Evolutionary conservation across 1,284 basidiomycete genomes (phyloP).

Genomic region (Thecaphora thlaspeos): DNA sequence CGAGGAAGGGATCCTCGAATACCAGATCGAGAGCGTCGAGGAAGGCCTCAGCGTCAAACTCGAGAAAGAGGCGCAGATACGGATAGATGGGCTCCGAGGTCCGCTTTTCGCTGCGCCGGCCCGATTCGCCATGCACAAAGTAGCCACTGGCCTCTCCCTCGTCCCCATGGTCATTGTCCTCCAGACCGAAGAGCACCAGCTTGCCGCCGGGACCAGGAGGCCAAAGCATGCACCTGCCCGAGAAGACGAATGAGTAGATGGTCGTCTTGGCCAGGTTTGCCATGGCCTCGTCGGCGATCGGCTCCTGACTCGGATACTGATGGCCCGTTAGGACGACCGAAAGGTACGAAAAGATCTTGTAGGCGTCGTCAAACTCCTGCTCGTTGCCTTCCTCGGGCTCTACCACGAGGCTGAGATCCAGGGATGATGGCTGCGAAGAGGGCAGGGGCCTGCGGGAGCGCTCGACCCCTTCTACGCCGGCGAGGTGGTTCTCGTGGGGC

Average conservation of each 20-base stretch:
- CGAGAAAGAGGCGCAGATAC: slow-evolving; percentile 78
- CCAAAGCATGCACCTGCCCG: slow-evolving; percentile 76
- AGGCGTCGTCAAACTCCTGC: slow-evolving; percentile 66
- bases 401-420: not conserved
- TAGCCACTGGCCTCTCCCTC: slow-evolving; percentile 63
- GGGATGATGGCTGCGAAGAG: not conserved
- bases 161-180: slow-evolving; percentile 63
- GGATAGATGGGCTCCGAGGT: slow-evolving; percentile 66
- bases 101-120: too few relatives aligned
- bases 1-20: slow-evolving; percentile 88
- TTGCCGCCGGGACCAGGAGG: slow-evolving; percentile 70
- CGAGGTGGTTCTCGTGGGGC: not conserved
- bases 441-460: too few relatives aligned
- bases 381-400: slow-evolving; percentile 18
- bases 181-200: slow-evolving; percentile 65
- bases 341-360: slow-evolving; percentile 92
- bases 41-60: slow-evolving; percentile 90
- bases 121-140: not conserved
- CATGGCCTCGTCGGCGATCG: slow-evolving; percentile 63
- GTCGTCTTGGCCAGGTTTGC: slow-evolving; percentile 63
- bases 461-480: slow-evolving; percentile 64
- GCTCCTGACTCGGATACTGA: slow-evolving; percentile 79
- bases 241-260: slow-evolving; percentile 70
- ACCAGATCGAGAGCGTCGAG: slow-evolving; percentile 90
- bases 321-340: slow-evolving; percentile 79